phyloP scores from a whole-genome alignment of 352 stramenopile species.

The Plasmopara muralis region DNA sequence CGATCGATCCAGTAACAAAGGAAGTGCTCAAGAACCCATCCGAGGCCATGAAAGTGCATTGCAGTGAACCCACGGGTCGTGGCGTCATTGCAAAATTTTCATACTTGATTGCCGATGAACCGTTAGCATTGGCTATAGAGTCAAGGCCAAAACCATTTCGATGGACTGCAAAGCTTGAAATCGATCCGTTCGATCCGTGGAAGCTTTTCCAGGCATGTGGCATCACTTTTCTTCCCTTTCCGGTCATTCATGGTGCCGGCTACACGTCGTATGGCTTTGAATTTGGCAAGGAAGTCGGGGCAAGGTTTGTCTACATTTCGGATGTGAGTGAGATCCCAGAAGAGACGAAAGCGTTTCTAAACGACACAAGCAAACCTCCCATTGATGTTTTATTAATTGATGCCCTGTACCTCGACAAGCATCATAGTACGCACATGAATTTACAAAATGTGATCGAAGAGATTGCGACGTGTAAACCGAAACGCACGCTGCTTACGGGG shows the following conservation, averaged over 20 bases:
- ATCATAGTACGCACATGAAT: slow-evolving; percentile 84
- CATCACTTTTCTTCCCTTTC: slow-evolving; percentile 55
- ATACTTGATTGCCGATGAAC: slow-evolving; percentile 63
- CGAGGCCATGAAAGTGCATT: slow-evolving; percentile 57
- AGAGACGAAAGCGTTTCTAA: slow-evolving; percentile 50
- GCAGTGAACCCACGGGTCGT: slow-evolving; percentile 41
- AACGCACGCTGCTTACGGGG: slow-evolving; percentile 70
- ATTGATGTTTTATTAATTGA: slow-evolving; percentile 86
- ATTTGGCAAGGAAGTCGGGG: slow-evolving; percentile 61
- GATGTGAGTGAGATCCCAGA: slow-evolving; percentile 76
- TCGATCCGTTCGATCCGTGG: slow-evolving; percentile 50
- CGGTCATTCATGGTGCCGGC: slow-evolving; percentile 71
- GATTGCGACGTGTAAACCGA: slow-evolving; percentile 54
- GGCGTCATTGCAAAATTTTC: slow-evolving; percentile 67
- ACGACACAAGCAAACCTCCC: slow-evolving; percentile 33
- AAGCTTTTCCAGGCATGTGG: slow-evolving; percentile 41
- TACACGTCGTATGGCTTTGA: slow-evolving; percentile 79
- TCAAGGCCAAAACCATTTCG: slow-evolving; percentile 40
- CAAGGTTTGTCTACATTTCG: slow-evolving; percentile 83
- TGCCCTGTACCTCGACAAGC: slow-evolving; percentile 64
- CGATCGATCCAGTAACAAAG: slow-evolving; percentile 47
- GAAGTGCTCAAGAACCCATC: slow-evolving; percentile 52
- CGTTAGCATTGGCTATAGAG: slow-evolving; percentile 2
- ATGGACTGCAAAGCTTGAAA: slow-evolving; percentile 76
- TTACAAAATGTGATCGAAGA: slow-evolving; percentile 58